Percentiles rank a stretch among this genome's conserved stretches.
phyloP scores from a whole-genome alignment of 2,329 filamentous ascomycete species.

The Fusarium heterosporum region DNA sequence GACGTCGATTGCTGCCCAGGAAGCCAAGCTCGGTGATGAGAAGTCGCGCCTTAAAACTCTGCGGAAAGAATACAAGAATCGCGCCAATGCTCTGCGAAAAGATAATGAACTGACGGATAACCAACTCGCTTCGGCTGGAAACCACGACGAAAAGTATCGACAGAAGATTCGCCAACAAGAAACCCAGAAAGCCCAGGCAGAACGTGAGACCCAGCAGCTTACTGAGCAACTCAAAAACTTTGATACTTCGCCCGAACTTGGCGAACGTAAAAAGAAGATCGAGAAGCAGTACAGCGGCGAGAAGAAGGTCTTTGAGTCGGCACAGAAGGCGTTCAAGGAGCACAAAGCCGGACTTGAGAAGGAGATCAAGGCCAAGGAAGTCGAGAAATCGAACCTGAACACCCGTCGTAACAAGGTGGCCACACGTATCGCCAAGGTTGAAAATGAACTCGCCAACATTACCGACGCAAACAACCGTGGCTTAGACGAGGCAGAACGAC shows the following conservation, averaged over 20 bases:
- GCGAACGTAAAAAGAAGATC: conserved; percentile 65
- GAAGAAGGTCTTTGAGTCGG: conserved; percentile 70
- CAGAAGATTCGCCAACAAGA: conserved; percentile 81
- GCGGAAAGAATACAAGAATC: conserved; percentile 80
- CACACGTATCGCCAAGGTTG: conserved; percentile 76
- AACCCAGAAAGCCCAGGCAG: conserved; percentile 76
- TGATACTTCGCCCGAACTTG: conserved; percentile 72
- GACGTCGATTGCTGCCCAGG: conserved; percentile 79
- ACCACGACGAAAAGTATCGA: conserved; percentile 79
- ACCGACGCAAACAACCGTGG: conserved; percentile 75
- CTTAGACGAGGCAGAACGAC: conserved; percentile 71
- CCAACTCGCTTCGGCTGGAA: conserved; percentile 75
- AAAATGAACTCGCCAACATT: conserved; percentile 77
- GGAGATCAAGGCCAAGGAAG: conserved; percentile 70
- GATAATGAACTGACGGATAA: conserved; percentile 78
- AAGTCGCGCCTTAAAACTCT: conserved; percentile 75
- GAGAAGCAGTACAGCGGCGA: conserved; percentile 66
- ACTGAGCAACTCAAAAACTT: conserved; percentile 71
- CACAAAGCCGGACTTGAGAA: conserved; percentile 72
- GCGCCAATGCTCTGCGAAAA: conserved; percentile 74
- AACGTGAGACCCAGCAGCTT: conserved; percentile 66
- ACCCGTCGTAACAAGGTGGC: conserved; percentile 79
- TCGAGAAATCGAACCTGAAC: conserved; percentile 72
- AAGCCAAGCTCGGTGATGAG: conserved; percentile 76
- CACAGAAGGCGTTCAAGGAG: conserved; percentile 65